Conservation (phyloP, 2,329 filamentous ascomycete genomes). For the Cladorrhinum sp. region DNA sequence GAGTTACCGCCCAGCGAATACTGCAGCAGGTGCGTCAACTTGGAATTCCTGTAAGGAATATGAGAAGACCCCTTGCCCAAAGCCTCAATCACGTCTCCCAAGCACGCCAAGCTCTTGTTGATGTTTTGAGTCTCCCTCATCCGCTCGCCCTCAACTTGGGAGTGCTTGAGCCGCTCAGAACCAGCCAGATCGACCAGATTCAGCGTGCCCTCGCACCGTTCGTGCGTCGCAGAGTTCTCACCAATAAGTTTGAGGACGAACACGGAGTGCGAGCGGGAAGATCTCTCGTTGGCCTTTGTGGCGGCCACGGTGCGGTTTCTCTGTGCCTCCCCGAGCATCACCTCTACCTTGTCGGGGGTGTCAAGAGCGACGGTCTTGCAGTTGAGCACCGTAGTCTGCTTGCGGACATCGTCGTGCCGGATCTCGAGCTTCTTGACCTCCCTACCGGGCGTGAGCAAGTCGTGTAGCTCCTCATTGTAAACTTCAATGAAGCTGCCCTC, state of each 20-base stretch:
- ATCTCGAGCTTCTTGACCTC: conserved; percentile 83
- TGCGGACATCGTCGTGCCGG: conserved; percentile 76
- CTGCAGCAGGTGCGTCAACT: conserved; percentile 92
- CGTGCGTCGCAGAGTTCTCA: conserved; percentile 71
- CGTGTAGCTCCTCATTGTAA: conserved; percentile 96
- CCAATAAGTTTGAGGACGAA: conserved; percentile 82
- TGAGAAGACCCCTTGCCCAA: conserved; percentile 82
- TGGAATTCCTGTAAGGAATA: conserved; percentile 93
- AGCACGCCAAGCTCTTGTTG: conserved; percentile 87
- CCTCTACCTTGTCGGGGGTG: conserved; percentile 74
- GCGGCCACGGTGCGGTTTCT: conserved; percentile 89
- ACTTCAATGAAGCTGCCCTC: conserved; percentile 95
- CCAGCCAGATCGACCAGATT: conserved; percentile 96
- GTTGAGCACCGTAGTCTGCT: conserved; percentile 79
- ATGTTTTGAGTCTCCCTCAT: conserved; percentile 96
- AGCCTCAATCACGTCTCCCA: conserved; percentile 92
- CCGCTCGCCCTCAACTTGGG: conserved; percentile 78
- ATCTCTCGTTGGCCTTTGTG: conserved; percentile 95
- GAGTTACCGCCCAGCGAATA: conserved; percentile 92
- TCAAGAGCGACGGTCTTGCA: conserved; percentile 74
- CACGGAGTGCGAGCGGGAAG: conserved; percentile 90
- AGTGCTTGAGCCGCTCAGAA: conserved; percentile 85
- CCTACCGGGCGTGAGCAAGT: conserved; percentile 65
- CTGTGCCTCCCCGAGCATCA: conserved; percentile 74
- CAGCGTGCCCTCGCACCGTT: conserved; percentile 86